Base-by-base conservation (phyloP, 176 grass and related monocot species). In the Eleusine indica region DNA sequence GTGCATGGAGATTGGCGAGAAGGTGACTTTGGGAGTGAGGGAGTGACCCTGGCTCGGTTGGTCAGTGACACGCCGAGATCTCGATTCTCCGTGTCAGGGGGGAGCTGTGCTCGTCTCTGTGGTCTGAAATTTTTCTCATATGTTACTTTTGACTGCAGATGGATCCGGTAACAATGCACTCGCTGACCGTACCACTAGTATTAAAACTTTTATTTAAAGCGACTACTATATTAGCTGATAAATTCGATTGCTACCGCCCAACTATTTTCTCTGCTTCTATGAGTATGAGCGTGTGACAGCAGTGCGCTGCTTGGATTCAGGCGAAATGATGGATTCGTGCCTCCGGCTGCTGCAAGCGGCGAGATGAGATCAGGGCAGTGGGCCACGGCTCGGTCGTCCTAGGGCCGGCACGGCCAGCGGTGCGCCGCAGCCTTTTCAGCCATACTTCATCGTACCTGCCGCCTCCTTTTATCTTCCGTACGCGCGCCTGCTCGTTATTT, bases 21-120 rank as follows among this genome's bases (percentile, higher is more conserved):
- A 8, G 77, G 22, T 69, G 30, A 51, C 61, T 29, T 9, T 77
- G 87, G 62, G 47, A 11, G 22, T 22, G 57, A 22, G 22, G 35
- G 13, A 8, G 1, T 3, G 22, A 28, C 74, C 40, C 46, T 38
- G 17, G 21, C 21, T 60, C 57, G 7, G 53, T 57, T 62, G 7
- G 53, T 57, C 70, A n/a, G 75, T 61, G 40, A 32, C 61, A 51
- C 64, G 44, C 52, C 22, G 77, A 85, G 82, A 89, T 89, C 88
- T 69, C 66, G 88, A 82, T 90, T 77, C 73, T 86, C 79, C 79
- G 83, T 83, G 79, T 11, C 60, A 78, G 40, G 22, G 16, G 32
- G 65, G 4, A 62, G 53, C 22, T 70, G 87, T 76, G 53, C 5
- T 74, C 69, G 12, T 13, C 19, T 25, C 1, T 41, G 39, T 79